phyloP scores from a whole-genome alignment of 768 basidiomycete genomes.

The Lyophyllum shimeji region DNA sequence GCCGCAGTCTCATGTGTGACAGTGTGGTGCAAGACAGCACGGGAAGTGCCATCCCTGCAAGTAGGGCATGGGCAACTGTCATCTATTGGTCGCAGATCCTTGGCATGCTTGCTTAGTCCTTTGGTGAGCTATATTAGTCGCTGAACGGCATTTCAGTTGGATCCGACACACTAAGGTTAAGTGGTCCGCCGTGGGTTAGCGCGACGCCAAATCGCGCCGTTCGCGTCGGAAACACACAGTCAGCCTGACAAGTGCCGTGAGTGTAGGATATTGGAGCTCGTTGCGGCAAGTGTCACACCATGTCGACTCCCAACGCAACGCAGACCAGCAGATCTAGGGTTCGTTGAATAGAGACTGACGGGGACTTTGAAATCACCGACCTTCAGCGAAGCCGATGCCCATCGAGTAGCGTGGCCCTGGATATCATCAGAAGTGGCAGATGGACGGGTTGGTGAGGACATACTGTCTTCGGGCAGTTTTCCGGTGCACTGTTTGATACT shows the following conservation, averaged over 20 bases:
- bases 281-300: constrained; percentile 52
- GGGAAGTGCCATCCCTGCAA: constrained; percentile 62
- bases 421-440: constrained; percentile 10
- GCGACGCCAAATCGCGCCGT: constrained; percentile 92
- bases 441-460: constrained; percentile 26
- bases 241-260: constrained; percentile 51
- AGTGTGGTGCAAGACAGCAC: constrained; percentile 75
- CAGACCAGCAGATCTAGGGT: constrained; percentile 80
- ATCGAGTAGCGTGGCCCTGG: constrained; percentile 88
- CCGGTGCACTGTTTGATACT: constrained; percentile 84
- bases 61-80: constrained; percentile 84
- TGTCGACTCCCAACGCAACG: constrained; percentile 89
- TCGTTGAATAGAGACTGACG: background rate
- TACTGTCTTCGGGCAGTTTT: constrained; percentile 75
- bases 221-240: constrained; percentile 92
- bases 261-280: background rate
- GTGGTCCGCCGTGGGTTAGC: constrained; percentile 74
- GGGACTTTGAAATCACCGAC: constrained; percentile 32
- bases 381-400: constrained; percentile 93
- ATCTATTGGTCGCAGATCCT: constrained; percentile 74
- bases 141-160: background rate
- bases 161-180: constrained; percentile 69
- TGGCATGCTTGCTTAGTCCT: constrained; percentile 72
- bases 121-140: background rate
- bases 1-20: constrained; percentile 79